Percentiles rank a stretch among this genome's conserved stretches.
phyloP scores from a whole-genome alignment of 2,329 filamentous ascomycete genomes.

The Hypoxylon sp. region DNA sequence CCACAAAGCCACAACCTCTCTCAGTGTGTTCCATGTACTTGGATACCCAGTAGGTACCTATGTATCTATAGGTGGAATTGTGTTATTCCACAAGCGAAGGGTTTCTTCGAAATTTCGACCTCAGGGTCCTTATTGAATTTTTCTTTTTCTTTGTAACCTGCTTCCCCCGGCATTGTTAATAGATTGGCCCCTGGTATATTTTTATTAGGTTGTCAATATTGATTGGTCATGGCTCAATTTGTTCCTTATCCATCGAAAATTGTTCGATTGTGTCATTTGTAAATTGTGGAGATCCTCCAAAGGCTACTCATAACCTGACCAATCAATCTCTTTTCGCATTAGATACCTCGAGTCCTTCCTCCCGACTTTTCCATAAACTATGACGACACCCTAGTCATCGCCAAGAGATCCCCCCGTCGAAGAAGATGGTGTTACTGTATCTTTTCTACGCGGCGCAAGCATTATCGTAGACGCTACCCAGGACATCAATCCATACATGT shows the following conservation, averaged over 20 bases:
- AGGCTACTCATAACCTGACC: slow-evolving; percentile 16
- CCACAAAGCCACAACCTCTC: too few relatives aligned
- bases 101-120: background rate
- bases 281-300: slow-evolving; percentile 28
- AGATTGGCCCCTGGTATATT: slow-evolving; percentile 11
- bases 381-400: slow-evolving; percentile 35
- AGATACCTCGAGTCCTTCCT: slow-evolving; percentile 31
- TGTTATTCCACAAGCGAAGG: slow-evolving; percentile 9
- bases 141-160: slow-evolving; percentile 5
- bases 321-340: slow-evolving; percentile 27
- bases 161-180: slow-evolving; percentile 14
- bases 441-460: slow-evolving; percentile 17
- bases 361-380: slow-evolving; percentile 29
- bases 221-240: slow-evolving; percentile 30
- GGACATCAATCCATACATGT: too few relatives aligned
- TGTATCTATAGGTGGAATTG: slow-evolving; percentile 13
- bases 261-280: slow-evolving; percentile 32
- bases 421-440: slow-evolving; percentile 21
- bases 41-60: too few relatives aligned
- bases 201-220: slow-evolving; percentile 23
- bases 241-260: slow-evolving; percentile 24
- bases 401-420: slow-evolving; percentile 34
- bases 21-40: too few relatives aligned
- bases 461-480: slow-evolving; percentile 18
- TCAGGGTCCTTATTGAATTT: slow-evolving; percentile 22